Evolutionary conservation across 192 early-diverging fungal species (phyloP), one percentile per base, ranked within the genome.

Genomic region (Chytriomyces sp.): DNA sequence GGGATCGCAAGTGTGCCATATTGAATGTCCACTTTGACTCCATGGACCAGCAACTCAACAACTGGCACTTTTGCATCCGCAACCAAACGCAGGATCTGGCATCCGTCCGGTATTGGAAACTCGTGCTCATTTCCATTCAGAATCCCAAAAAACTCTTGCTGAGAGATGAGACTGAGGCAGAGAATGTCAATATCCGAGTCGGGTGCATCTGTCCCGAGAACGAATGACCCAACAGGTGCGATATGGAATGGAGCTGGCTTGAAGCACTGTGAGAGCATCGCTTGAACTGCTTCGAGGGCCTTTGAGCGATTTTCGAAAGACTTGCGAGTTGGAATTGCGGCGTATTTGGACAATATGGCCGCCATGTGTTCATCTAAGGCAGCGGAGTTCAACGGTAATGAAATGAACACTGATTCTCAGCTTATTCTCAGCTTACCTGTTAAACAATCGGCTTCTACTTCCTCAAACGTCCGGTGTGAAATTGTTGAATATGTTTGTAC

Each of bases 51-150:
- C 6, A 71, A 14, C 34, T 60, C 69, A 0, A 44, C 36, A 28
- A 71, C 40, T 0, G 69, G 69, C 17, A 71, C 58, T 60, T 61
- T 71, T 7, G 69, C 69, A 40, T 63, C 38, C 4, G 36, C 69
- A 14, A 71, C 39, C 4, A 71, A 40, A 2, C 69, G 69, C 5
- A 59, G 28, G 19, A 60, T 10, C 10, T 2, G 22, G 57, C 56
- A 60, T 1, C 60, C 7, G 0, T 60, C 56, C 1, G 0, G 22
- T 10, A 57, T 1, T 57, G 55, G 55, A 28, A 57, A n/a, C 12
- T n/a, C 60, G 17, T 28, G 4, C 10, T 57, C 55, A 0, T 12
- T 57, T 17, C 30, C 55, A 31, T 34, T 25, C 1, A 68, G 52
- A 36, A 36, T 68, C 19, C 8, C 10, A 34, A 68, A 68, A 10